A percentile compares a stretch with the other conserved stretches of the same genome.
These are phyloP conservation scores for Penicillium samsonianum DNA, from an alignment of 495 filamentous ascomycete species.

Conservation along the genomic window DNA sequence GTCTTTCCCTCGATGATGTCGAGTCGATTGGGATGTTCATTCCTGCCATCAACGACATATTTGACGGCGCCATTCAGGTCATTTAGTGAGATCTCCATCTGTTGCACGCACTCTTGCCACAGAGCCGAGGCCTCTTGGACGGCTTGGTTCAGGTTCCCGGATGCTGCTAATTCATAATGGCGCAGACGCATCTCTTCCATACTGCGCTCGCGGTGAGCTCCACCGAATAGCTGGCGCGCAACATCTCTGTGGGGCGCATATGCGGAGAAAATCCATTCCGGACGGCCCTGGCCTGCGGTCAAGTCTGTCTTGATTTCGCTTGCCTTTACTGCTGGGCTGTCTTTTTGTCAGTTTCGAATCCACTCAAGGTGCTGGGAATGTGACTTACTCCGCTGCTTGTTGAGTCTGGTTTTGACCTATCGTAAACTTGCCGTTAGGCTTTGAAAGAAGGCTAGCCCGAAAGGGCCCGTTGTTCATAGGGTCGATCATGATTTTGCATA, in stretches of 20 bases:
- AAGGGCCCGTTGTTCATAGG: not conserved
- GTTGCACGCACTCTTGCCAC: slow-evolving; percentile 60
- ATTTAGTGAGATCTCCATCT: slow-evolving; percentile 65
- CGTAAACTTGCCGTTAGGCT: not conserved
- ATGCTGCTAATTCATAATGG: slow-evolving; percentile 58
- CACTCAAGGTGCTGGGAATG: not conserved
- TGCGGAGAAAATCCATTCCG: slow-evolving; percentile 79
- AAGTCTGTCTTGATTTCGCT: slow-evolving; percentile 64
- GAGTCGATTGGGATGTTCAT: slow-evolving; percentile 77
- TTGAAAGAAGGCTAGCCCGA: not conserved
- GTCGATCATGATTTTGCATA: not conserved
- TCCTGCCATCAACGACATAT: slow-evolving; percentile 65
- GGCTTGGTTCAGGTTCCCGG: slow-evolving; percentile 64
- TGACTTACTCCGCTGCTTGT: slow-evolving; percentile 34
- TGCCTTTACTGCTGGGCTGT: slow-evolving; percentile 52
- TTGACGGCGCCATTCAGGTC: slow-evolving; percentile 72
- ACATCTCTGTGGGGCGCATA: slow-evolving; percentile 73
- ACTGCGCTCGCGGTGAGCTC: slow-evolving; percentile 74
- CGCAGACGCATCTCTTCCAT: slow-evolving; percentile 77
- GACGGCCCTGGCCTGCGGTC: slow-evolving; percentile 57
- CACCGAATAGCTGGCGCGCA: slow-evolving; percentile 79
- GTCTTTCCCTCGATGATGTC: slow-evolving; percentile 63
- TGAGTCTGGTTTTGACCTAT: slow-evolving; percentile 21
- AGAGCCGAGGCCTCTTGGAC: slow-evolving; percentile 64
- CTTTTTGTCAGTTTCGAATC: slow-evolving; percentile 19